phyloP scores from a whole-genome alignment of 108 stramenopile species.

The Aurantiochytrium sp. region DNA sequence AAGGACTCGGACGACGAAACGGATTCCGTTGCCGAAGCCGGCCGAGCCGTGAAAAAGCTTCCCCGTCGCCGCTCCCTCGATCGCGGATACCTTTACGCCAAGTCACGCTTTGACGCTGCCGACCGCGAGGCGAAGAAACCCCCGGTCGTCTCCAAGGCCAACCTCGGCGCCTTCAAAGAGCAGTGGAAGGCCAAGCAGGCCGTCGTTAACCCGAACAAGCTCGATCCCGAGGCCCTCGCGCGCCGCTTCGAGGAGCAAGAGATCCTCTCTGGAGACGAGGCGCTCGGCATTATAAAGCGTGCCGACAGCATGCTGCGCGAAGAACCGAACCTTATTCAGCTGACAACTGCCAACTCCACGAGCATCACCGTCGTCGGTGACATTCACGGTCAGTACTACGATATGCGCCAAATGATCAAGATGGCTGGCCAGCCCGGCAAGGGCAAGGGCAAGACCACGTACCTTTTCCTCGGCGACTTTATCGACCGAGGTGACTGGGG shows the following conservation, averaged over 20 bases:
- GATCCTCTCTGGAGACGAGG: slow-evolving; percentile 25
- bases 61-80: neutral
- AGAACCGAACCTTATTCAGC: slow-evolving; percentile 37
- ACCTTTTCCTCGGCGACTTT: slow-evolving; percentile 57
- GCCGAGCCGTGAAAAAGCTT: neutral
- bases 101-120: neutral
- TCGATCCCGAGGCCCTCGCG: neutral
- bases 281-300: slow-evolving; percentile 30
- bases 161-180: neutral
- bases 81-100: neutral
- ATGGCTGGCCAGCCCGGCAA: neutral
- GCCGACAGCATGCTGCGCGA: slow-evolving; percentile 29
- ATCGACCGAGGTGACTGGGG: slow-evolving; percentile 49
- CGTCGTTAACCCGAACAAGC: neutral
- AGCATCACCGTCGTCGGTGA: slow-evolving; percentile 44
- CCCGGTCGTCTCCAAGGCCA: neutral
- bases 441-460: slow-evolving; percentile 46
- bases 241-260: slow-evolving; percentile 1
- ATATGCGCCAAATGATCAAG: slow-evolving; percentile 39
- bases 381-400: slow-evolving; percentile 50
- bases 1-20: neutral
- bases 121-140: neutral
- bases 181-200: neutral
- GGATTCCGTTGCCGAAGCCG: neutral
- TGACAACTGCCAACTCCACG: slow-evolving; percentile 26